Evolutionary conservation across 306 rosid species (phyloP).

Genomic region (Styphnolobium japonicum): DNA sequence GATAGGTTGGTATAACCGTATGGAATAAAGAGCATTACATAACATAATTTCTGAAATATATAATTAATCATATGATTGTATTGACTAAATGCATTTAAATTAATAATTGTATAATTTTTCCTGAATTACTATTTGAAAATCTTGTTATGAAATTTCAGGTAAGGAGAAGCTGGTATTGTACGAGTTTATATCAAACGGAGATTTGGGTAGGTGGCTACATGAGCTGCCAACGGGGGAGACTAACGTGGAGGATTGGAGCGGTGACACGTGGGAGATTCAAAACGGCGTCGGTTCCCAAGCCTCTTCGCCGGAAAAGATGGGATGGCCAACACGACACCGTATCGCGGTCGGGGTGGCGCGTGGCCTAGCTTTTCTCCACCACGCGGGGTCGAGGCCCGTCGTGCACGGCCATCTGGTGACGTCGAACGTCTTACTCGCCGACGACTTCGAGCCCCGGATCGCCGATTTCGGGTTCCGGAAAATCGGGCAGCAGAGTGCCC

Average conservation of each 20-base stretch:
- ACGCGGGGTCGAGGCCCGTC: slow-evolving; percentile 81
- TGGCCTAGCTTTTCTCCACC: slow-evolving; percentile 91
- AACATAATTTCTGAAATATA: neutral
- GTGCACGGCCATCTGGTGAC: slow-evolving; percentile 83
- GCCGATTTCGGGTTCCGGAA: slow-evolving; percentile 72
- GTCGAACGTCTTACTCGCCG: slow-evolving; percentile 62
- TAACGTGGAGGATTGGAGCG: slow-evolving; percentile 90
- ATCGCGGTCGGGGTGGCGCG: slow-evolving; percentile 91
- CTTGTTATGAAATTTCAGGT: slow-evolving; percentile 36
- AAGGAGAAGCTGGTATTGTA: slow-evolving; percentile 78
- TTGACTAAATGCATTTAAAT: neutral
- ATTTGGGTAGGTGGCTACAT: slow-evolving; percentile 82
- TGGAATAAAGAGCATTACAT: neutral
- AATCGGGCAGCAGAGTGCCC: slow-evolving; percentile 17
- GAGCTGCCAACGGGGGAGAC: slow-evolving; percentile 91
- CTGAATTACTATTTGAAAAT: neutral
- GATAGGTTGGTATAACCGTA: too few species aligned
- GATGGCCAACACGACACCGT: slow-evolving; percentile 87
- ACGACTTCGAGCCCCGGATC: slow-evolving; percentile 74
- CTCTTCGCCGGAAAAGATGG: slow-evolving; percentile 56
- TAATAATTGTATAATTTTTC: neutral
- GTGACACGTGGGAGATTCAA: slow-evolving; percentile 84
- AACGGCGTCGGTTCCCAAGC: slow-evolving; percentile 31
- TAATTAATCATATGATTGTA: neutral
- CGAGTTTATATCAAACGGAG: slow-evolving; percentile 94